phyloP scores from a whole-genome alignment of 2,329 filamentous ascomycete species.

The Malbranchea zuffiana region DNA sequence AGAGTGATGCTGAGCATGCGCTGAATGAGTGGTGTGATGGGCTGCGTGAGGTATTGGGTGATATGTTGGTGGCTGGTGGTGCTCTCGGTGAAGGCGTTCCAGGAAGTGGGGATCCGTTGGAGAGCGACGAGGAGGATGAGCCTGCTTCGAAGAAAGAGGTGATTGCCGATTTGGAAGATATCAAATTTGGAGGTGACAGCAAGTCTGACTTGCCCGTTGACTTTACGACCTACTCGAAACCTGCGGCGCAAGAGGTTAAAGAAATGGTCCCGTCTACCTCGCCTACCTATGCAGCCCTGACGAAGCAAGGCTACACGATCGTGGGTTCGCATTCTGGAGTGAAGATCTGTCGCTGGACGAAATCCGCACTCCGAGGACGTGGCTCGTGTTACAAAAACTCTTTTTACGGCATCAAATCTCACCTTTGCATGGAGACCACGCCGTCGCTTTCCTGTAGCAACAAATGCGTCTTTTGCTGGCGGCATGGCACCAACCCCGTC shows the following conservation, averaged over 20 bases:
- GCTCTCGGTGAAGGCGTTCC: constrained; percentile 54
- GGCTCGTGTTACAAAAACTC: constrained; percentile 97
- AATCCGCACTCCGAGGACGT: constrained; percentile 83
- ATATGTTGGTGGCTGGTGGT: constrained; percentile 43
- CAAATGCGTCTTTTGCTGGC: constrained; percentile 99
- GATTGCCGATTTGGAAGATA: constrained; percentile 74
- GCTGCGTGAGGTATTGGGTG: constrained; percentile 57
- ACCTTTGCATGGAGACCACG: constrained; percentile 97
- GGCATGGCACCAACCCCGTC: constrained; percentile 92
- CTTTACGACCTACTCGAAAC: constrained; percentile 53
- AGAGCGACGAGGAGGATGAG: constrained; percentile 72
- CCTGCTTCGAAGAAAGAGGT: constrained; percentile 48
- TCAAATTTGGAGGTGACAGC: constrained; percentile 41
- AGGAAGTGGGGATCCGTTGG: constrained; percentile 71
- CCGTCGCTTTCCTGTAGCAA: constrained; percentile 93
- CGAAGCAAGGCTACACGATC: constrained; percentile 93
- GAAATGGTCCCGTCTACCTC: constrained; percentile 92
- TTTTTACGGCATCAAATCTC: constrained; percentile 92
- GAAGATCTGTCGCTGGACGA: constrained; percentile 98
- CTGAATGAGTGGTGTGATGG: constrained; percentile 70
- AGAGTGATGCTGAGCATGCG: constrained; percentile 55
- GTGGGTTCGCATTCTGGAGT: constrained; percentile 92
- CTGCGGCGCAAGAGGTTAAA: constrained; percentile 48
- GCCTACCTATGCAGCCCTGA: constrained; percentile 77
- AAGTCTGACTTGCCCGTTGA: constrained; percentile 56